phyloP scores from a whole-genome alignment of 257 asterid species.

The Gardenia jasminoides region DNA sequence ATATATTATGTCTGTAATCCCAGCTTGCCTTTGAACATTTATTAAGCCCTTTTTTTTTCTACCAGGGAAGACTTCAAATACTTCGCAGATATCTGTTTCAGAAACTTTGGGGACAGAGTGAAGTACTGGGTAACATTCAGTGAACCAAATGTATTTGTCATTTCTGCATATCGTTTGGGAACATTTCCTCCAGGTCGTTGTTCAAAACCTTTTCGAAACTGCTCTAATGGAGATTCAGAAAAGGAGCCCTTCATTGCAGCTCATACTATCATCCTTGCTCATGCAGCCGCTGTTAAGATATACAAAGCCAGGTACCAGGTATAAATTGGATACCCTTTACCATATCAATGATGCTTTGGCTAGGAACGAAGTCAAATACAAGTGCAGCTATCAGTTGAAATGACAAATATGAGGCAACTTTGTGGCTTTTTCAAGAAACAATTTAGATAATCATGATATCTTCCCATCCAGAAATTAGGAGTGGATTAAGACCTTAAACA shows the following conservation, averaged over 20 bases:
- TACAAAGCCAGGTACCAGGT: conserved; percentile 38
- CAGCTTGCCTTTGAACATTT: neutral
- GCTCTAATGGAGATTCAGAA: conserved; percentile 33
- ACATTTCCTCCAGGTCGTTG: conserved; percentile 32
- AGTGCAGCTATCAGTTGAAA: no score
- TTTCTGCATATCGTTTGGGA: conserved; percentile 5
- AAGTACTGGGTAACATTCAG: conserved; percentile 29
- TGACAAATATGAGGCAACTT: no score
- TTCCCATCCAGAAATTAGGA: no score
- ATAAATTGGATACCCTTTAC: no score
- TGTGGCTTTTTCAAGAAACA: neutral
- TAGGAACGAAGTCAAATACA: no score
- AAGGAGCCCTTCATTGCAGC: conserved; percentile 38
- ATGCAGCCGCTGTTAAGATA: conserved; percentile 31
- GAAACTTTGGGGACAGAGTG: conserved; percentile 27
- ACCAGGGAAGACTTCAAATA: conserved; percentile 25
- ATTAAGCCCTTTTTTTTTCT: neutral
- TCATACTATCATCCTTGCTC: conserved; percentile 36
- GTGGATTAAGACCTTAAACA: neutral
- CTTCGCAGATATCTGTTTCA: conserved; percentile 33
- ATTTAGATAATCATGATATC: neutral
- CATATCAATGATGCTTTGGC: no score
- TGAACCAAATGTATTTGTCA: conserved; percentile 20
- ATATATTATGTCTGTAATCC: no score
- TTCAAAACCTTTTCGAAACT: conserved; percentile 29